Base-by-base conservation (phyloP, 495 filamentous ascomycete species). In the Aspergillus wentii region DNA sequence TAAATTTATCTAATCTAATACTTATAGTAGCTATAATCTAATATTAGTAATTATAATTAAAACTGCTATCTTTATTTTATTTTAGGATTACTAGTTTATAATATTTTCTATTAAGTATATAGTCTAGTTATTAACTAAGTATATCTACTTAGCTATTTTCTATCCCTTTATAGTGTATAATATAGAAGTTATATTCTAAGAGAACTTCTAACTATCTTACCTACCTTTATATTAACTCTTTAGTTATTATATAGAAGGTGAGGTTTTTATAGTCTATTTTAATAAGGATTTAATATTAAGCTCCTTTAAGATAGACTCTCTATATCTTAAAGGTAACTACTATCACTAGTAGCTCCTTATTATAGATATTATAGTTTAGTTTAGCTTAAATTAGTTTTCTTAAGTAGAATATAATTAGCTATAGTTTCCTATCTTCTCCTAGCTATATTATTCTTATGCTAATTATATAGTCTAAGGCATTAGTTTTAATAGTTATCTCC, bases 231-330 rank as follows among this genome's bases (percentile, higher is more conserved):
- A 9, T 48, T 5, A 59, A 22, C 17, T 30, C 18, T 20, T 55
- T 52, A 6, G 16, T 44, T 4, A 11, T 47, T 3, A 33, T 48
- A 14, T 57, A 59, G 4, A 17, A 39, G 13, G 26, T 34, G 0
- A 57, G 46, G 33, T 48, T 55, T 11, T 43, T 28, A 15, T 56
- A 21, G 27, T 60, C 47, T 2, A 30, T 49, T 20, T 40, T 42
- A 5, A 52, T 37, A 1, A 40, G 38, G 7, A 52, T 16, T 17
- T 20, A 7, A 10, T 55, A 10, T 2, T 37, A 30, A 13, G 17
- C 30, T 34, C 30, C 39, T 31, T 49, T 31, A 14, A 38, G 17
- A 8, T 38, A 38, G 17, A 26, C 18, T 38, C 16, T 38, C 26
- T 8, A 38, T 3, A 29, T 4, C 25, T 38, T 38, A 10, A 38